Conservation (phyloP, 2,329 filamentous ascomycete genomes). For the Cryphonectria parasitica region DNA sequence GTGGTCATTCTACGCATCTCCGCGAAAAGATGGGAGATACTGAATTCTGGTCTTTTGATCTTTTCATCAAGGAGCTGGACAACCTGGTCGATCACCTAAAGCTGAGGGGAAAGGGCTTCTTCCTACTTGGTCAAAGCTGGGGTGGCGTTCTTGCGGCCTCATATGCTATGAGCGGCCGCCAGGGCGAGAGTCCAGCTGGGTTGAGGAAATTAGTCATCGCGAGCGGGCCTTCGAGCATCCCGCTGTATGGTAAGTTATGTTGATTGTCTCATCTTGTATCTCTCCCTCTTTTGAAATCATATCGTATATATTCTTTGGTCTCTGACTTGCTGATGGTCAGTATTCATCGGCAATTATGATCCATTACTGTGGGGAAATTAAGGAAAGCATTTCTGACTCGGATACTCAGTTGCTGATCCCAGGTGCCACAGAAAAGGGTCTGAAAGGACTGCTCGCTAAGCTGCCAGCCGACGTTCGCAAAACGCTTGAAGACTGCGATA, state of each 20-base stretch:
- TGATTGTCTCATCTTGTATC: not conserved
- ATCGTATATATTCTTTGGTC: not conserved
- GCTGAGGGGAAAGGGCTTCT: conserved; percentile 30
- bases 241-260: conserved; percentile 25
- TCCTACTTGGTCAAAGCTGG: conserved; percentile 25
- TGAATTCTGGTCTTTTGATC: conserved; percentile 32
- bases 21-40: conserved; percentile 41
- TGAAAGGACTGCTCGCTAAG: conserved; percentile 28
- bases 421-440: conserved; percentile 23
- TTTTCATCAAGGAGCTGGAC: conserved; percentile 34
- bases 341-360: not conserved
- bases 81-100: conserved; percentile 32
- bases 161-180: conserved; percentile 29
- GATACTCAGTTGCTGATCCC: not conserved
- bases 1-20: conserved; percentile 51
- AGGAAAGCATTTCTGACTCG: not conserved
- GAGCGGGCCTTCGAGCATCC: conserved; percentile 34
- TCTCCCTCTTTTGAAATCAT: not conserved
- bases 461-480: conserved; percentile 31
- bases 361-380: too few relatives aligned
- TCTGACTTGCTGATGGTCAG: too few relatives aligned
- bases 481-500: conserved; percentile 31
- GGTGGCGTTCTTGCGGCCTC: conserved; percentile 21
- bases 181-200: conserved; percentile 24
- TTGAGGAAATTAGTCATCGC: conserved; percentile 33